phyloP scores from a whole-genome alignment of 805 yeast genomes.

The Phaffomyces opuntiae region DNA sequence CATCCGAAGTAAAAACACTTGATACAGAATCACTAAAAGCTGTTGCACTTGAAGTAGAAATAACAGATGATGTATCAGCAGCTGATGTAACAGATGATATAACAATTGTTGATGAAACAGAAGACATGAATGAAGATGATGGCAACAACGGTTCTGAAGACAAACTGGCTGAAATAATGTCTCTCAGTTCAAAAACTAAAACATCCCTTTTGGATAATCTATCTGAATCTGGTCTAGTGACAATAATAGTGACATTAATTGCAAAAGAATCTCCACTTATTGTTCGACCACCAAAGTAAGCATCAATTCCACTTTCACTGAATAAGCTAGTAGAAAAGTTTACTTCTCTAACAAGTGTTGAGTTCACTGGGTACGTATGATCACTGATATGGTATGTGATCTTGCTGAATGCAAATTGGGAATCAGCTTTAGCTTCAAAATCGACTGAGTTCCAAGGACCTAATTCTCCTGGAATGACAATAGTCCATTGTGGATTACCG shows the following conservation, averaged over 20 bases:
- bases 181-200: slow-evolving; percentile 1
- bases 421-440: slow-evolving; percentile 1
- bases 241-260: background rate
- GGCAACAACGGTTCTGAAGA: background rate
- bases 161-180: slow-evolving; percentile 1
- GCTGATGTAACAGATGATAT: background rate
- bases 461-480: slow-evolving; percentile 15
- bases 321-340: background rate
- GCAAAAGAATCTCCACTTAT: slow-evolving; percentile 2
- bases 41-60: background rate
- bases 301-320: slow-evolving; percentile 3
- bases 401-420: background rate
- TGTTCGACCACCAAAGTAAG: slow-evolving; percentile 4
- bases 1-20: background rate
- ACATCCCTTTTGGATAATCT: slow-evolving; percentile 3
- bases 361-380: slow-evolving; percentile 1
- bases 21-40: background rate
- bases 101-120: background rate
- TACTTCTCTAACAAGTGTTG: slow-evolving; percentile 1
- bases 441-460: slow-evolving; percentile 16
- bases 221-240: background rate
- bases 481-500: slow-evolving; percentile 12
- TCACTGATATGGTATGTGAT: slow-evolving; percentile 1
- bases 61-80: background rate
- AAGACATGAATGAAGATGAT: background rate